Conservation (phyloP, 139 green algal species). For the Marvania coccoides region DNA sequence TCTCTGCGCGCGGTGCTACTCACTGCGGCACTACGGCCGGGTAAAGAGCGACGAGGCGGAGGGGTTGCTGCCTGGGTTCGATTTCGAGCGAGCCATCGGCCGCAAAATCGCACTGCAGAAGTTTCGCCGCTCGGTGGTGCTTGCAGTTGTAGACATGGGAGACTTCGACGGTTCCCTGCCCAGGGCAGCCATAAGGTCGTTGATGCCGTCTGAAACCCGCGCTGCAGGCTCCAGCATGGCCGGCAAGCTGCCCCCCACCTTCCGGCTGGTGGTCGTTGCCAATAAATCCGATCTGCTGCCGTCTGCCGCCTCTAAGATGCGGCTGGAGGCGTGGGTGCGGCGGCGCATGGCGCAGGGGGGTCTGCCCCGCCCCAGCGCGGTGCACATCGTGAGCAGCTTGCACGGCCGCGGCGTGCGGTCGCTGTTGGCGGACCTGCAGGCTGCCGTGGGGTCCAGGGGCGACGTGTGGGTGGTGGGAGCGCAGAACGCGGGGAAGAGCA, state of each 20-base stretch:
- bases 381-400: conserved; percentile 54
- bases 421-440: conserved; percentile 42
- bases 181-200: conserved; percentile 28
- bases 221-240: background rate
- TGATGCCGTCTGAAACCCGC: conserved; percentile 9
- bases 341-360: conserved; percentile 37
- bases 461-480: conserved; percentile 91
- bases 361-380: conserved; percentile 37
- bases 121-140: conserved; percentile 70
- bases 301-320: background rate
- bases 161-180: conserved; percentile 93
- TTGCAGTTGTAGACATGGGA: conserved; percentile 66
- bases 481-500: conserved; percentile 90
- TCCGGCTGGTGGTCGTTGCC: conserved; percentile 70
- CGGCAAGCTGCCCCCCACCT: conserved; percentile 6
- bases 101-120: conserved; percentile 69
- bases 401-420: conserved; percentile 38
- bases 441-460: conserved; percentile 47
- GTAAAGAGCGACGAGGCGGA: conserved; percentile 61
- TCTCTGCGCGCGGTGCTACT: conserved; percentile 85
- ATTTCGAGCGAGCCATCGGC: conserved; percentile 68
- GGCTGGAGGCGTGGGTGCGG: conserved; percentile 54
- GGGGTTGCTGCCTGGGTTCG: conserved; percentile 64
- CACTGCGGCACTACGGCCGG: conserved; percentile 69
- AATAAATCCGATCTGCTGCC: conserved; percentile 96